phyloP scores from a whole-genome alignment of 495 filamentous ascomycete genomes.

The Bacidia gigantensis region DNA sequence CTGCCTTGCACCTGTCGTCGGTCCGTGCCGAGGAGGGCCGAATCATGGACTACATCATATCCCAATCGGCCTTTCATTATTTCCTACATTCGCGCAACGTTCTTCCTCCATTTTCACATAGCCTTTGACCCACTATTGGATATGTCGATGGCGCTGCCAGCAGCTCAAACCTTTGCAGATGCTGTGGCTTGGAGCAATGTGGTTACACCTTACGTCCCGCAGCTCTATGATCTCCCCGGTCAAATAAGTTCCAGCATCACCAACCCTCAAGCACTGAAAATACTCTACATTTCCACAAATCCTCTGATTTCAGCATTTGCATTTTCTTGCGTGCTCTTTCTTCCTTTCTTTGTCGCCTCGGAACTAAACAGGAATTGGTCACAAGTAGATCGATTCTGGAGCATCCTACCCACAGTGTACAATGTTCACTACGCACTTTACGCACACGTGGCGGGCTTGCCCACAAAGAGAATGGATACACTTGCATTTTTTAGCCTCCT shows the following conservation, averaged over 20 bases:
- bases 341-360: conserved; percentile 54
- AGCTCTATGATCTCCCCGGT: conserved; percentile 58
- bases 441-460: conserved; percentile 59
- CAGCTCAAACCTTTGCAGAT: conserved; percentile 51
- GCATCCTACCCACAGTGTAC: conserved; percentile 73
- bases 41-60: neutral
- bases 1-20: neutral
- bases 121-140: too few species aligned
- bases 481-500: conserved; percentile 53
- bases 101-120: too few species aligned
- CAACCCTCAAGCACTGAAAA: conserved; percentile 39
- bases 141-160: conserved; percentile 45
- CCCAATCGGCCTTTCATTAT: too few species aligned
- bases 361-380: conserved; percentile 89
- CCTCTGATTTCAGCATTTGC: conserved; percentile 66
- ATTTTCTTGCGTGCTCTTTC: conserved; percentile 52
- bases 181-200: conserved; percentile 58
- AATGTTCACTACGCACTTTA: conserved; percentile 76
- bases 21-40: neutral
- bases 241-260: conserved; percentile 43
- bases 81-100: too few species aligned
- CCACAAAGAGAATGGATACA: conserved; percentile 60
- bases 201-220: conserved; percentile 60
- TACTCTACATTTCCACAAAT: conserved; percentile 77
- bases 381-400: conserved; percentile 88